Percentiles rank a stretch among this genome's conserved stretches.
These are phyloP conservation scores for Rostrohypoxylon terebratum DNA, from an alignment of 495 filamentous ascomycete species.

Conservation along the genomic window DNA sequence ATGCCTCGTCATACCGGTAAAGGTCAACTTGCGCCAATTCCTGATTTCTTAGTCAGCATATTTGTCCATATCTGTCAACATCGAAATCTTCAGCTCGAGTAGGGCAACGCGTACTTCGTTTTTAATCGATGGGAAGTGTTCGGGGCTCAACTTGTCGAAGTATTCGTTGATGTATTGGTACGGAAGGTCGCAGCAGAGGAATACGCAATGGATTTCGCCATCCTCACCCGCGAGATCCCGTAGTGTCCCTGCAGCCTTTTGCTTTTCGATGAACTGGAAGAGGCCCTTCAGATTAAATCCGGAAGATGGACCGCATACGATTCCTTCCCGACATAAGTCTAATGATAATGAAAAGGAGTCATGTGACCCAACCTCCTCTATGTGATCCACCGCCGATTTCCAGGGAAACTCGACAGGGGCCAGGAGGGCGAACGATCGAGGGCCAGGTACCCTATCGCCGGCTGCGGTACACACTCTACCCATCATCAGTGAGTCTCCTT, in stretches of 20 bases:
- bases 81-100: not conserved
- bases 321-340: conserved; percentile 65
- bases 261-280: conserved; percentile 62
- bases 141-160: conserved; percentile 64
- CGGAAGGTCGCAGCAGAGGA: conserved; percentile 71
- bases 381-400: conserved; percentile 63
- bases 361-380: conserved; percentile 65
- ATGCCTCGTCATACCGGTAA: conserved; percentile 66
- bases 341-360: conserved; percentile 68
- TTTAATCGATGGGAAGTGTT: conserved; percentile 66
- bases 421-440: conserved; percentile 65
- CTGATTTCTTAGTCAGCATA: conserved; percentile 47
- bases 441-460: conserved; percentile 69
- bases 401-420: conserved; percentile 68
- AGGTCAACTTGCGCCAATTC: conserved; percentile 63
- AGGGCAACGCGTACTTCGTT: conserved; percentile 60
- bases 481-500: conserved; percentile 8
- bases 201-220: conserved; percentile 67
- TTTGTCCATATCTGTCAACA: no score
- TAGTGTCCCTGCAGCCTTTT: conserved; percentile 59
- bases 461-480: conserved; percentile 64
- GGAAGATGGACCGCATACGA: conserved; percentile 71
- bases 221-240: conserved; percentile 57
- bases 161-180: conserved; percentile 73
- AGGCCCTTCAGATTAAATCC: conserved; percentile 68